These are phyloP conservation scores for Periglandula ipomoeae DNA, from an alignment of 2,329 filamentous ascomycete genomes.

Conservation along the genomic window DNA sequence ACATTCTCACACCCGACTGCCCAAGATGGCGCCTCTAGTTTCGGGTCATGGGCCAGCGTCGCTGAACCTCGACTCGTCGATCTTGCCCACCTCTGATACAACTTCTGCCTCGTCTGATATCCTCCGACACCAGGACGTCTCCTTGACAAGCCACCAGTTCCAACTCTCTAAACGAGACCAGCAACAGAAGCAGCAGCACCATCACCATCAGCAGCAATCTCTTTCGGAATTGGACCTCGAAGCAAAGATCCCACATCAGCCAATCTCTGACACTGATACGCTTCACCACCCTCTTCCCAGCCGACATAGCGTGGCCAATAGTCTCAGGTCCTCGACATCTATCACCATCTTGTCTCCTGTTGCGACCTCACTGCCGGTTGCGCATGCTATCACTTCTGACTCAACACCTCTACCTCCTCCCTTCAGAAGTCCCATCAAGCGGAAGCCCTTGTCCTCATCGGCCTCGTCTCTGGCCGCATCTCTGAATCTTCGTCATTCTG, in stretches of 20 bases:
- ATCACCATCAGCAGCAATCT: slow-evolving; percentile 7
- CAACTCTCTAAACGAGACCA: slow-evolving; percentile 1
- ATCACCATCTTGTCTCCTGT: slow-evolving; percentile 2
- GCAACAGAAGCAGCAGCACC: slow-evolving; percentile 6
- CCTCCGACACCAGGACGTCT: slow-evolving; percentile 6
- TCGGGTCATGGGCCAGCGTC: slow-evolving; percentile 4
- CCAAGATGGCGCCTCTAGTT: slow-evolving; percentile 16
- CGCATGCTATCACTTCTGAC: slow-evolving; percentile 3
- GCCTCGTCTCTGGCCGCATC: slow-evolving; percentile 41
- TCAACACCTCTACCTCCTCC: slow-evolving; percentile 8
- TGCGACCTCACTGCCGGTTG: too few relatives aligned
- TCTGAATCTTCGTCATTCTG: slow-evolving; percentile 13
- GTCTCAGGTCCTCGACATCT: slow-evolving; percentile 7
- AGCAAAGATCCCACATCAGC: neutral
- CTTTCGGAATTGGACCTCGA: neutral
- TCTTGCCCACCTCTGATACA: slow-evolving; percentile 25
- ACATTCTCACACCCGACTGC: slow-evolving; percentile 7
- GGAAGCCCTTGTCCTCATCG: slow-evolving; percentile 51
- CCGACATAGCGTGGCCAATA: slow-evolving; percentile 3
- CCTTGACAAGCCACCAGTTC: slow-evolving; percentile 5
- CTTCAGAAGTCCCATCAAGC: slow-evolving; percentile 35
- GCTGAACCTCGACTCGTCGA: slow-evolving; percentile 5
- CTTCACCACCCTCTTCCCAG: slow-evolving; percentile 7
- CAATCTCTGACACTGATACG: slow-evolving; percentile 5
- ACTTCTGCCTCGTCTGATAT: slow-evolving; percentile 29